Base-by-base conservation (phyloP, 2,329 filamentous ascomycete species). In the Cyphellophora europaea region DNA sequence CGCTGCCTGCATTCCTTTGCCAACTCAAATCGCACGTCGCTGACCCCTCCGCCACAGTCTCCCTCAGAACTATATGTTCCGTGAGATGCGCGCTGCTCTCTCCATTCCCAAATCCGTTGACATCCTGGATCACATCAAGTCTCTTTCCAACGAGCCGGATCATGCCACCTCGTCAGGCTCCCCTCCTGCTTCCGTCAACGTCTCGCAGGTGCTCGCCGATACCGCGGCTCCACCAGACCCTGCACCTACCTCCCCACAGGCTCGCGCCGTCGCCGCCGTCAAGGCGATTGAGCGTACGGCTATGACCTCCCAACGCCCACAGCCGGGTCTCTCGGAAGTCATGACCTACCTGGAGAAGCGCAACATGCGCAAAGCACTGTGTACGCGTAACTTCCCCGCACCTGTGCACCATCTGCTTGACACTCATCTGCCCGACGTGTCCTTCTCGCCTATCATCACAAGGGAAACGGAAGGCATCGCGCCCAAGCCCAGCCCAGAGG, bases 41-140 rank as follows among this genome's bases (percentile, higher is more conserved):
- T 19, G 15, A 27, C 11, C n/a, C n/a, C n/a, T n/a, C n/a, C n/a
- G n/a, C n/a, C n/a, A n/a, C n/a, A 93, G 87, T 56, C 66, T 88
- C 38, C 89, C 89, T 0, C 89, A 96, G 61, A 91, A 82, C 49
- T 85, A 94, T 71, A 98, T 96, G 89, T 96, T 96, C 61, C 58
- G 62, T 13, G 72, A 93, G 53, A 96, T 98, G 89, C 80, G 75
- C 45, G 54, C 63, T 11, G 79, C 76, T 5, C 72, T 96, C 11
- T 69, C 66, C 32, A 95, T 96, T 49, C 57, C 74, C 43, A 81
- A 79, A 55, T 61, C 66, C 21, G 65, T 69, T 51, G 91, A 98
- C 60, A 96, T 98, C 54, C 78, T 98, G 27, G 79, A 87, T 42
- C 84, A 96, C 63, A 79, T 95, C 54, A 79, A 87, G 55, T 62